Base-by-base conservation (phyloP, 345 rosid genomes). In the Reutealis trisperma region DNA sequence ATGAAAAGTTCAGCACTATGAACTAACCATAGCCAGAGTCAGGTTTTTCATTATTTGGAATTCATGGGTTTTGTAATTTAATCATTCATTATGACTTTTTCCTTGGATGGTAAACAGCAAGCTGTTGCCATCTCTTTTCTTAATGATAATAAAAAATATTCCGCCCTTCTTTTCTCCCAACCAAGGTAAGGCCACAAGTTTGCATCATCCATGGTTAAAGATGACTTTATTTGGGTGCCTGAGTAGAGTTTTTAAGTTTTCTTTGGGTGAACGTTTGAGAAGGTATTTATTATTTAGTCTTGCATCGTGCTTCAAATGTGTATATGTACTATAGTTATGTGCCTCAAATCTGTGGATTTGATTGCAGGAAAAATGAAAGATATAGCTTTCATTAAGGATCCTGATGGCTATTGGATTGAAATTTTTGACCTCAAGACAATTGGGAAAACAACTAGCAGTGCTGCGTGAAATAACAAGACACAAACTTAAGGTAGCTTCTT, bases 351-450 rank as follows among this genome's bases (percentile, higher is more conserved):
- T 62, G 37, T 65, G 67, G 44, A 75, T 66, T 52, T 72, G 64
- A 8, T 77, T 82, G 79, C 89, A 92, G 98, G 99, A 73, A 92
- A 93, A 83, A 85, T 96, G 97, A 96, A 93, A 84, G 91, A 89
- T 42, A 57, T 92, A 76, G 99, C 98, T 49, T 96, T 96, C 83
- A 93, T 96, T 52, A 93, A 92, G 89, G 99, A 93, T 87, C 99
- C 98, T 69, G 98, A 93, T 87, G 95, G 97, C 83, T 90, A 96
- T 79, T 91, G 97, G 97, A 93, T 91, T 55, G 97, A 96, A 86
- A 93, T 96, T 86, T 93, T 93, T 68, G 97, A 96, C 81, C 89
- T 89, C 74, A 88, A 86, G 69, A 86, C 80, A 65, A 90, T 91
- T 37, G 88, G 89, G 47, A 82, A 75, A 49, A 47, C 76, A 21